Percentiles rank a stretch among this genome's conserved stretches.
These are phyloP conservation scores for Isochrysis galbana DNA, from an alignment of 78 protist genomes.

Conservation along the genomic window DNA sequence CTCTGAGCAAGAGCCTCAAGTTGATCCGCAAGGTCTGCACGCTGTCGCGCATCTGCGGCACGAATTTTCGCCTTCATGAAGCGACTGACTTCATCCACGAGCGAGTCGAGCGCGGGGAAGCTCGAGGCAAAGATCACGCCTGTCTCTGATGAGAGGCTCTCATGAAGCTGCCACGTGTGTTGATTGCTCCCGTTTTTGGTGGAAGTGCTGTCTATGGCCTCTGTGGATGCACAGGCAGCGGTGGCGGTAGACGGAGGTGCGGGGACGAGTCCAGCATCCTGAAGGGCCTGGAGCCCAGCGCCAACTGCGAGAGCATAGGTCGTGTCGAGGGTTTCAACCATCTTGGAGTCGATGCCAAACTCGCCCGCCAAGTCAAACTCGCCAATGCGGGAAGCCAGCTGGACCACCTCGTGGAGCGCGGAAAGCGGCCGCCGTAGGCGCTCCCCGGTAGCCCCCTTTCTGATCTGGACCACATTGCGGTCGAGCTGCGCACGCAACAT, in stretches of 20 bases:
- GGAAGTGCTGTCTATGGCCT: no score
- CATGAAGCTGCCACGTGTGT: no score
- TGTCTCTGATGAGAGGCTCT: background rate
- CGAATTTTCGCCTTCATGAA: background rate
- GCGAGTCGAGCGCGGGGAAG: conserved; percentile 19
- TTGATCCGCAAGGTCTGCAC: background rate
- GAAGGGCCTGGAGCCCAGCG: background rate
- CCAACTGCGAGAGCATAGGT: conserved; percentile 14
- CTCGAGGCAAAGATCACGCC: conserved; percentile 9
- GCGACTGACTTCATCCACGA: background rate
- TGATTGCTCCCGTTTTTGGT: no score
- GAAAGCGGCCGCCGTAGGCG: background rate
- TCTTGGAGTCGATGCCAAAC: background rate
- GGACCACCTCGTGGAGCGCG: background rate
- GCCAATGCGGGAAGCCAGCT: conserved; percentile 8
- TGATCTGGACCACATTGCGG: background rate
- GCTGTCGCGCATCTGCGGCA: background rate
- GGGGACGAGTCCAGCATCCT: background rate
- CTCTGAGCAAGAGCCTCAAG: background rate
- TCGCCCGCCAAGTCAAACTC: background rate
- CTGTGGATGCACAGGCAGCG: no score
- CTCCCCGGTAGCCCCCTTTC: background rate
- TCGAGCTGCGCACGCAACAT: background rate
- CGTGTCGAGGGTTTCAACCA: conserved; percentile 20
- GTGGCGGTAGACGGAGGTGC: background rate